A percentile compares a stretch with the other conserved stretches of the same genome.
These are phyloP conservation scores for Cinnamomum micranthum DNA, from an alignment of 164 flowering plant species.

Conservation along the genomic window DNA sequence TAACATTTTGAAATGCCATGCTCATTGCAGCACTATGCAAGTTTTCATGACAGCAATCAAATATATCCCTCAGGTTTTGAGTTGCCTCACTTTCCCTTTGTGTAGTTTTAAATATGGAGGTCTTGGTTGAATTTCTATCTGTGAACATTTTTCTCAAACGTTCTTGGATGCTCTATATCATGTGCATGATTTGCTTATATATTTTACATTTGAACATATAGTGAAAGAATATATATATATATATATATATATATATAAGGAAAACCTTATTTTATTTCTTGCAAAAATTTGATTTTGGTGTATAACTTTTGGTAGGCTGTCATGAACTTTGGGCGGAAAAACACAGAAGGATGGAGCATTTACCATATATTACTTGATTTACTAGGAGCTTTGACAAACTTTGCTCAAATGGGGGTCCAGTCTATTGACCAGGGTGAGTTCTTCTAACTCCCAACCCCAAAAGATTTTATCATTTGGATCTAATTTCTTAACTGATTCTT, in stretches of 20 bases:
- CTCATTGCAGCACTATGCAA: slow-evolving; percentile 72
- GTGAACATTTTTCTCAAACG: neutral
- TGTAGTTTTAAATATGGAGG: neutral
- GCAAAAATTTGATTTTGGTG: too few relatives aligned
- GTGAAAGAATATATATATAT: too few relatives aligned
- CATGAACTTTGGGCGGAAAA: slow-evolving; percentile 79
- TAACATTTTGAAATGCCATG: slow-evolving; percentile 4
- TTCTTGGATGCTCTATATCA: neutral
- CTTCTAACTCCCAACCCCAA: neutral
- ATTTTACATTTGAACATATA: neutral
- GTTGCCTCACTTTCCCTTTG: slow-evolving; percentile 4
- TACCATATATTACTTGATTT: slow-evolving; percentile 84
- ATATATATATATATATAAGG: too few relatives aligned
- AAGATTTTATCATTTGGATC: neutral
- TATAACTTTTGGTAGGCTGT: slow-evolving; percentile 37
- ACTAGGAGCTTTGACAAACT: slow-evolving; percentile 69
- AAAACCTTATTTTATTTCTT: too few relatives aligned
- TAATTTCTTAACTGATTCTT: neutral
- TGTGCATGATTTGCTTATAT: neutral
- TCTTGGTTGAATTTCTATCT: neutral
- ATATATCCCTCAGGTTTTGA: slow-evolving; percentile 84
- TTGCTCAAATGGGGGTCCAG: slow-evolving; percentile 77
- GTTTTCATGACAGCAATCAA: slow-evolving; percentile 82
- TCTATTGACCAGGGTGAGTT: slow-evolving; percentile 83
- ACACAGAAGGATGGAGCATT: slow-evolving; percentile 93